Conservation (phyloP, 495 filamentous ascomycete species). For the Hypoxylon intermedium region DNA sequence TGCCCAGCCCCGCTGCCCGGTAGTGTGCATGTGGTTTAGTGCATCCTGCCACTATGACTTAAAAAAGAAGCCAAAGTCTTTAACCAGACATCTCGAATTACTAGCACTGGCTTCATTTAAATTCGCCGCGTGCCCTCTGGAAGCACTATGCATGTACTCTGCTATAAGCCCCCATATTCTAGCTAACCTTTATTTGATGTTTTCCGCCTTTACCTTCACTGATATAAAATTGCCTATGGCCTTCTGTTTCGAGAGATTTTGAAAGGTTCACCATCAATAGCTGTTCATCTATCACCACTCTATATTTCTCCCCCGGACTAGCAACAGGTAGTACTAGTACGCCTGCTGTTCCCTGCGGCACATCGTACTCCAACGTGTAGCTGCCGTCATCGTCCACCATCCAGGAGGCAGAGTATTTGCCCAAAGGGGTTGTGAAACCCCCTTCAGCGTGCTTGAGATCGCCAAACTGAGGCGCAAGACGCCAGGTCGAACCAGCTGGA, state of each 20-base stretch:
- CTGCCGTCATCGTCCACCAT: slow-evolving; percentile 3
- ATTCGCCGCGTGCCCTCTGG: no score
- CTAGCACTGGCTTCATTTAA: no score
- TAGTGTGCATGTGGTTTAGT: no score
- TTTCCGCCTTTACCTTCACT: slow-evolving; percentile 6
- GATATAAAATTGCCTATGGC: slow-evolving; percentile 19
- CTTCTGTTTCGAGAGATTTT: background rate
- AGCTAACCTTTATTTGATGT: slow-evolving; percentile 26
- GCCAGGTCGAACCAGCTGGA: slow-evolving; percentile 60
- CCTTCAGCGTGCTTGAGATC: slow-evolving; percentile 62
- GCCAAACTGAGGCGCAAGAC: slow-evolving; percentile 64
- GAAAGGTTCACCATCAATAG: background rate
- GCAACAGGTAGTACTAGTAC: slow-evolving; percentile 21
- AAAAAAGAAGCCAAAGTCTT: no score
- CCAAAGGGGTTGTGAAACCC: slow-evolving; percentile 64
- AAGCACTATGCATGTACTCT: background rate
- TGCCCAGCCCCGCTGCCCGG: background rate
- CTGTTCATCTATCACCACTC: slow-evolving; percentile 19
- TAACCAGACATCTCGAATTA: background rate
- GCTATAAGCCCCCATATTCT: slow-evolving; percentile 1
- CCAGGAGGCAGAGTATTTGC: slow-evolving; percentile 48
- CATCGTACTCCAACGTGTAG: slow-evolving; percentile 21
- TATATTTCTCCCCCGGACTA: background rate
- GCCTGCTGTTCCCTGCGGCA: slow-evolving; percentile 23
- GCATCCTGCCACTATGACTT: no score